Base-by-base conservation (phyloP, 73 alveolate species). In the Uronychia setigera region DNA sequence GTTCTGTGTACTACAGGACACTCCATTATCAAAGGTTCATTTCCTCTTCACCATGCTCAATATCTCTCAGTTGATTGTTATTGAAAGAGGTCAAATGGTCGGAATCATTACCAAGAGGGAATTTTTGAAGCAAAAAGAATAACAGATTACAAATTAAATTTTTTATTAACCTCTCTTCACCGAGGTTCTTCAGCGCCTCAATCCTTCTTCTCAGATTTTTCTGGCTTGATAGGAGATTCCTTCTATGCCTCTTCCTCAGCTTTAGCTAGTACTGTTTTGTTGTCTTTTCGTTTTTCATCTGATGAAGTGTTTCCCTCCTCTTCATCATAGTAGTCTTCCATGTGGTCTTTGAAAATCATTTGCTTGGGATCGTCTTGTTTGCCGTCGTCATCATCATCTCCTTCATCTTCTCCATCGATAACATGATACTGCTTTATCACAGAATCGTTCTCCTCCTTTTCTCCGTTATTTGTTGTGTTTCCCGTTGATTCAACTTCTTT, bases 21-120 rank as follows among this genome's bases (percentile, higher is more conserved):
- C 96, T 59, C 96, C 97, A 1, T 67, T 91, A 80, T 81, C 95
- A 31, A 93, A 96, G 91, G 92, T 96, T 25, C 98, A 94, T 74
- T 96, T 96, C 92, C 78, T 96, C 29, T 96, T 94, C 80, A 93
- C 97, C 0, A 94, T 96, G 95, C 93, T 96, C 33, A 94, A 94
- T 67, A 83, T 94, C 78, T 86, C 93, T 29, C 96, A 94, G 90
- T 82, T 95, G 59, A 86, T 89, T 86, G 98, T 96, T 0, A 89
- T 97, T 14, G 93, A 94, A 60, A 86, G 87, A 32, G 99, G 99
- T 32, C 92, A 87, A 78, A 83, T 96, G 74, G 89, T 89, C 60
- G 99, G 98, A 35, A 92, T 95, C 0, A 93, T 96, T 0, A 92
- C 98, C 76, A 92, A 96, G 85, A 92, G 89, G 74, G 96, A 87